phyloP scores from a whole-genome alignment of 306 rosid species.

The Cicer bijugum region DNA sequence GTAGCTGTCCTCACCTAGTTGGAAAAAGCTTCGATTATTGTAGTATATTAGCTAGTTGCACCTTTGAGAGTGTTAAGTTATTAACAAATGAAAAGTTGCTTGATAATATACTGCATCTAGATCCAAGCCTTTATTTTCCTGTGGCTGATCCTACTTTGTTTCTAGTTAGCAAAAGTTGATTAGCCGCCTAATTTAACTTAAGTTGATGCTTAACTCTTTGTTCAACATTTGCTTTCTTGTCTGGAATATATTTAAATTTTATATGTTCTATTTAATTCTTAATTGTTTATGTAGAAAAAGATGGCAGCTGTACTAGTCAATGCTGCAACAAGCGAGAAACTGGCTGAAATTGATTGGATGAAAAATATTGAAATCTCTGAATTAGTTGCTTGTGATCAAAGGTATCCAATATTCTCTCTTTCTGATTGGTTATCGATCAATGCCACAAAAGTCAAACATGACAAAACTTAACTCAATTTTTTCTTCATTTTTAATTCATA shows the following conservation, averaged over 20 bases:
- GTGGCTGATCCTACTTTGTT: background rate
- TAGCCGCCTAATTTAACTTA: background rate
- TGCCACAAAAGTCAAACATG: slow-evolving; percentile 2
- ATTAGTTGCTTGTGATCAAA: slow-evolving; percentile 75
- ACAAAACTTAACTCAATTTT: background rate
- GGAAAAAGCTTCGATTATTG: background rate
- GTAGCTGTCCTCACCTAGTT: background rate
- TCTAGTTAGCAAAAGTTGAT: slow-evolving; percentile 1
- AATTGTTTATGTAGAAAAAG: slow-evolving; percentile 37
- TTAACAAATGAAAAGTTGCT: background rate
- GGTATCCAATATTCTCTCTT: slow-evolving; percentile 49
- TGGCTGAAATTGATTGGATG: slow-evolving; percentile 74
- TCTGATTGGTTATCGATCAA: slow-evolving; percentile 24
- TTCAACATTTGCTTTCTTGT: slow-evolving; percentile 17
- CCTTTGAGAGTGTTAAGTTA: background rate
- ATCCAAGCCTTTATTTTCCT: slow-evolving; percentile 5
- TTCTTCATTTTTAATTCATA: background rate
- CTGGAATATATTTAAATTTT: background rate
- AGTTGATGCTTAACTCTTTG: slow-evolving; percentile 3
- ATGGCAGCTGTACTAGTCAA: slow-evolving; percentile 83
- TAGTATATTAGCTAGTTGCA: background rate
- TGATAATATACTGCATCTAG: background rate
- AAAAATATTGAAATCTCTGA: slow-evolving; percentile 86
- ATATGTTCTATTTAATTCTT: slow-evolving; percentile 26
- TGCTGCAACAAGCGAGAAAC: slow-evolving; percentile 84